These are phyloP conservation scores for Vitis amurensis DNA, from an alignment of 164 flowering plant genomes.

Conservation along the genomic window DNA sequence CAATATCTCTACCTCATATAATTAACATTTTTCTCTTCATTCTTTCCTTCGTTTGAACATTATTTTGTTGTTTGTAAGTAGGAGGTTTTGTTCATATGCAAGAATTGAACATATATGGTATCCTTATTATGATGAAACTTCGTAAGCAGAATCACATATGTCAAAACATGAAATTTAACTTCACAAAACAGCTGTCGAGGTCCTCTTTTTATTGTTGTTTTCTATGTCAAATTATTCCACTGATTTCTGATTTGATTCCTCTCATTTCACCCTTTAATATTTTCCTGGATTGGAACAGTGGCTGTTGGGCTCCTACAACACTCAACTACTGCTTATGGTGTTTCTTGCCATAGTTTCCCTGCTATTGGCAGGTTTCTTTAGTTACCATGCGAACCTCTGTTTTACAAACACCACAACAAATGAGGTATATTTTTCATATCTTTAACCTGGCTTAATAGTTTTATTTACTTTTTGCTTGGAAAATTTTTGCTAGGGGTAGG, in stretches of 20 bases:
- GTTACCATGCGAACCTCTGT: constrained; percentile 80
- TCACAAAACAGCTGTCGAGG: too few species aligned
- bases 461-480: neutral
- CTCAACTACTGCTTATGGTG: constrained; percentile 91
- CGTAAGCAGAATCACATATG: too few species aligned
- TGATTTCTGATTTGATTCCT: neutral
- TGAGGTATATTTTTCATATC: constrained; percentile 51
- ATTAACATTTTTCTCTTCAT: too few species aligned
- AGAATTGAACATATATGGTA: too few species aligned
- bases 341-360: constrained; percentile 78
- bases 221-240: too few species aligned
- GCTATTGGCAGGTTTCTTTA: constrained; percentile 82
- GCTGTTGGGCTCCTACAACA: constrained; percentile 80
- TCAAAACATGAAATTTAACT: too few species aligned
- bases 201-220: too few species aligned
- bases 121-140: too few species aligned
- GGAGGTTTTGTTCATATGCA: too few species aligned
- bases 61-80: too few species aligned
- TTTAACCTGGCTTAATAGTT: neutral
- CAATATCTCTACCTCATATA: too few species aligned
- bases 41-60: too few species aligned
- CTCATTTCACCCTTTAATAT: neutral
- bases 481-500: neutral
- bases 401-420: constrained; percentile 89
- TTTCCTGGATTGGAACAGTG: constrained; percentile 56